Evolutionary conservation across 2,329 filamentous ascomycete species (phyloP).

Genomic region (Aspergillus sojae): DNA sequence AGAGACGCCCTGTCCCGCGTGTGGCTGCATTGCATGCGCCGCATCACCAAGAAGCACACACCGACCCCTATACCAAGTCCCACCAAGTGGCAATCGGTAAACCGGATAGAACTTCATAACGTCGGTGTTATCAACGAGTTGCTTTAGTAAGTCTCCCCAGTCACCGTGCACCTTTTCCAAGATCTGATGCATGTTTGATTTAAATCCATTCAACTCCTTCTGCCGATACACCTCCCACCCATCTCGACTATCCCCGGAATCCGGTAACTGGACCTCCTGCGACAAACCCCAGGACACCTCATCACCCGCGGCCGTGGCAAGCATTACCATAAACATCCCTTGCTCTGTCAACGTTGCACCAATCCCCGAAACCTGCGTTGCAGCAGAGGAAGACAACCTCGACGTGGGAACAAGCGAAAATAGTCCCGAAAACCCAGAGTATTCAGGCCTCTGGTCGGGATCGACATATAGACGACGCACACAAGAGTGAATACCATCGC

Average conservation of each 20-base stretch:
- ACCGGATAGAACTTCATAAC: not conserved
- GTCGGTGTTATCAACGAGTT: not conserved
- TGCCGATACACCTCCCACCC: constrained; percentile 33
- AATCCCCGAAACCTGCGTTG: not conserved
- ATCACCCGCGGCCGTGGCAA: constrained; percentile 25
- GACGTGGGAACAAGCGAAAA: not conserved
- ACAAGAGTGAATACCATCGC: not conserved
- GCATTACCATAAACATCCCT: constrained; percentile 17
- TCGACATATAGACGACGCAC: not conserved
- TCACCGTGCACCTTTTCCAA: not conserved
- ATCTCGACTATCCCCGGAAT: constrained; percentile 23
- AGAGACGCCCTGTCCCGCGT: constrained; percentile 54
- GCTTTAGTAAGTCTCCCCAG: not conserved
- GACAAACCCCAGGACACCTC: constrained; percentile 35
- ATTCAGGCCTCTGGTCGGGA: not conserved
- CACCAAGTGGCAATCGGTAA: constrained; percentile 21
- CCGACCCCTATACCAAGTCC: constrained; percentile 35
- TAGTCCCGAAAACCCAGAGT: not conserved
- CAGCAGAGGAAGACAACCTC: not conserved
- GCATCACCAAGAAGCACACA: constrained; percentile 41
- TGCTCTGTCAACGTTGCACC: not conserved
- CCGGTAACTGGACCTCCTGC: constrained; percentile 27
- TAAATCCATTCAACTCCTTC: constrained; percentile 29
- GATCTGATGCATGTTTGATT: constrained; percentile 12
- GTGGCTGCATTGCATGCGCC: constrained; percentile 38